A percentile compares a stretch with the other conserved stretches of the same genome.
phyloP scores from a whole-genome alignment of 192 early-diverging fungal species.

The Kappamyces sp. region DNA sequence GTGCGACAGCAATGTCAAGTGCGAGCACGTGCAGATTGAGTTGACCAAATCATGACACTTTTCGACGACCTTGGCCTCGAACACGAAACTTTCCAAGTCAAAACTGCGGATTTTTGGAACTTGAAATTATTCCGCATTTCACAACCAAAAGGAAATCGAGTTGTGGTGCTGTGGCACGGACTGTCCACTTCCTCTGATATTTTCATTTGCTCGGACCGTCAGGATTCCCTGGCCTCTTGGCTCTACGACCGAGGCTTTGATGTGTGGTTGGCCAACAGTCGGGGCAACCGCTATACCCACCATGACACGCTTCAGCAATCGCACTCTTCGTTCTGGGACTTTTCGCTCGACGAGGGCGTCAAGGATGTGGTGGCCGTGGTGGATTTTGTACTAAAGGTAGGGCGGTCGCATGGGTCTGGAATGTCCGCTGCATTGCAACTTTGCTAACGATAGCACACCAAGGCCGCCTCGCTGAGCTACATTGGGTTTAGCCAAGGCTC shows the following conservation, averaged over 20 bases:
- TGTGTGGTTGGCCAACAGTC: conserved; percentile 85
- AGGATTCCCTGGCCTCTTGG: conserved; percentile 55
- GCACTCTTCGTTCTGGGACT: conserved; percentile 79
- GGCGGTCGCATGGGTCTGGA: too few species aligned
- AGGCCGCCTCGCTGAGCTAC: conserved; percentile 61
- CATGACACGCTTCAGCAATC: conserved; percentile 44
- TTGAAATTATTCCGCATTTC: too few species aligned
- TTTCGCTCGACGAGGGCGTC: conserved; percentile 82
- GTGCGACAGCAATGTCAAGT: too few species aligned
- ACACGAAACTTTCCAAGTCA: too few species aligned
- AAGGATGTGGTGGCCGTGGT: conserved; percentile 73
- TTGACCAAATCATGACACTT: too few species aligned
- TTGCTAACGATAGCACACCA: conserved; percentile 34
- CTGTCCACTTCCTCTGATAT: conserved; percentile 80
- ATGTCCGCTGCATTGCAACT: too few species aligned
- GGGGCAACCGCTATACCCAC: conserved; percentile 82
- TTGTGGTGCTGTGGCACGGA: conserved; percentile 81
- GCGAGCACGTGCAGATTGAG: too few species aligned
- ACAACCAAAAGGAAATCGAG: too few species aligned
- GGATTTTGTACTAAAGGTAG: conserved; percentile 65
- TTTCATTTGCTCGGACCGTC: conserved; percentile 62
- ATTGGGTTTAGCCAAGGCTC: conserved; percentile 89
- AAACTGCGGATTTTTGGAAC: too few species aligned
- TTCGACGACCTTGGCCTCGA: too few species aligned
- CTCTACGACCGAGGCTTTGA: conserved; percentile 76